phyloP scores from a whole-genome alignment of 164 flowering plant genomes.

The Aristolochia fimbriata region DNA sequence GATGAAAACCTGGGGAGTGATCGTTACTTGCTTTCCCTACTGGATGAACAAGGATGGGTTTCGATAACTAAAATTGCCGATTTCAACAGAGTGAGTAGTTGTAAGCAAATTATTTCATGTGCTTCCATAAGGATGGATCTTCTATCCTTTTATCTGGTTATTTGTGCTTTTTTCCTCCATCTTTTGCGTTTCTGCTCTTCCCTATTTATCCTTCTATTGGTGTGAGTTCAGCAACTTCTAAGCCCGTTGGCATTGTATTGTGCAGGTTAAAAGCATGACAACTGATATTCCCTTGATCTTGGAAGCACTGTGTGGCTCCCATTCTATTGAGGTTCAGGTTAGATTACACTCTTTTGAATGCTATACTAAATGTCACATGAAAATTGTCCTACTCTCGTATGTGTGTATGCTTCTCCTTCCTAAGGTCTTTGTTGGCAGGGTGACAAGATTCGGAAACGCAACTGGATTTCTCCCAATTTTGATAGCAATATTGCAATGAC shows the following conservation, averaged over 20 bases:
- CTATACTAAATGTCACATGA: too few species aligned
- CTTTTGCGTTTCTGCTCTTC: neutral
- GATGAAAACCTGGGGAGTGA: slow-evolving; percentile 77
- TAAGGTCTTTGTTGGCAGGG: slow-evolving; percentile 28
- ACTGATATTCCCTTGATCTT: slow-evolving; percentile 63
- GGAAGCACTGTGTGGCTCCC: slow-evolving; percentile 59
- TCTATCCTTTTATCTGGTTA: neutral
- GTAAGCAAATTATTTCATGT: neutral
- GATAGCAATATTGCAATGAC: slow-evolving; percentile 12
- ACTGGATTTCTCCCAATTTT: slow-evolving; percentile 41
- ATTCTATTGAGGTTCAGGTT: slow-evolving; percentile 73
- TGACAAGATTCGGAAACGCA: slow-evolving; percentile 61
- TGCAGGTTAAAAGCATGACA: slow-evolving; percentile 72
- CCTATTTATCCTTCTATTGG: neutral
- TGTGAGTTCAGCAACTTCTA: neutral
- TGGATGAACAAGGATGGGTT: slow-evolving; percentile 95
- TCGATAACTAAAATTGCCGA: slow-evolving; percentile 57
- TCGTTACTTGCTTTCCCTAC: slow-evolving; percentile 49
- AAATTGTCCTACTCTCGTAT: too few species aligned
- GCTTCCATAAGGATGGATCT: neutral
- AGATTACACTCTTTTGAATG: slow-evolving; percentile 3
- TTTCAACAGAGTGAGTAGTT: slow-evolving; percentile 64
- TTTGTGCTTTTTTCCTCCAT: neutral
- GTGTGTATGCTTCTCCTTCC: neutral
- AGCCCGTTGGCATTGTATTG: neutral